phyloP scores from a whole-genome alignment of 176 grass and related monocot species.

The Guadua angustifolia region DNA sequence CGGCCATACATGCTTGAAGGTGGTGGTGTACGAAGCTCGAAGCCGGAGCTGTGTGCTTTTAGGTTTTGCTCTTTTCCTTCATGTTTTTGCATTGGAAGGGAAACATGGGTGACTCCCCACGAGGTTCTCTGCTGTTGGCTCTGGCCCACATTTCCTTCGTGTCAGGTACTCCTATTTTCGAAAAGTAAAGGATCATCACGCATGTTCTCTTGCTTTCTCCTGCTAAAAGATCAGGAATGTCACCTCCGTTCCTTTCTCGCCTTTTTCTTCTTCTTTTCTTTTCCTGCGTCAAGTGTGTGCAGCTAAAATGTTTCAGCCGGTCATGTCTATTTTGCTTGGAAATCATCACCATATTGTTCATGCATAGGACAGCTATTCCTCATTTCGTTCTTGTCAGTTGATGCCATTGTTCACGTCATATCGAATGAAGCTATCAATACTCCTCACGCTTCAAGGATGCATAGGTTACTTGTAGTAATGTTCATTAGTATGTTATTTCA shows the following conservation, averaged over 20 bases:
- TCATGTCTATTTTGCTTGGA: neutral
- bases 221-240: neutral
- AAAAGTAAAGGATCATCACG: neutral
- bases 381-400: neutral
- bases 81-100: neutral
- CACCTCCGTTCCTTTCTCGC: neutral
- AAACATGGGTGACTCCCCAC: constrained; percentile 34
- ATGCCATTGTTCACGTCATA: neutral
- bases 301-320: neutral
- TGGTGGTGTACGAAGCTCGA: neutral
- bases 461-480: too few relatives aligned
- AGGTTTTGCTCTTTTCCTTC: neutral
- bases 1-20: neutral
- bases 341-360: neutral
- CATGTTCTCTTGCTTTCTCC: neutral
- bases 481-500: too few relatives aligned
- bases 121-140: constrained; percentile 16
- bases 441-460: neutral
- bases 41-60: neutral
- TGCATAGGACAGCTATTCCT: neutral
- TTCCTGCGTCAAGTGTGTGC: neutral
- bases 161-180: neutral
- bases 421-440: neutral
- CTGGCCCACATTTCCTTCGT: too few relatives aligned
- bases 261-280: neutral